phyloP scores from a whole-genome alignment of 1,284 basidiomycete species.

The Rhodotorula sp. region DNA sequence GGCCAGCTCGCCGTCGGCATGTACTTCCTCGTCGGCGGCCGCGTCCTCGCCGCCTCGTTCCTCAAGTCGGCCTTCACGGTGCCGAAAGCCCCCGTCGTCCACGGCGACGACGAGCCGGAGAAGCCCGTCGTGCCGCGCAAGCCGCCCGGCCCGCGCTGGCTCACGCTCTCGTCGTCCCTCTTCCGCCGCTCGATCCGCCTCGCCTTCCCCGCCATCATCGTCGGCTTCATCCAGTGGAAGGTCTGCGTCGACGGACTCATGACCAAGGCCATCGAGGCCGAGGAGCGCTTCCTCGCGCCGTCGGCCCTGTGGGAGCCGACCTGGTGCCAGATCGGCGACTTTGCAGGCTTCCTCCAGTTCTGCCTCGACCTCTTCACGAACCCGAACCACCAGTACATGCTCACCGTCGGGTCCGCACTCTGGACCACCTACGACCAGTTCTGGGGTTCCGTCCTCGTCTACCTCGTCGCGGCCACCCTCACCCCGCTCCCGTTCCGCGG shows the following conservation, averaged over 20 bases:
- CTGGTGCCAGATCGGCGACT: constrained; percentile 49
- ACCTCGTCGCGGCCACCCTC: constrained; percentile 49
- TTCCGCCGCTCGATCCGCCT: constrained; percentile 51
- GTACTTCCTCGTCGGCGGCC: constrained; percentile 50
- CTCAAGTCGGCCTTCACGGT: constrained; percentile 47
- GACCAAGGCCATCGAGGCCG: constrained; percentile 44
- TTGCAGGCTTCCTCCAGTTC: constrained; percentile 49
- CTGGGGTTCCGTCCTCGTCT: constrained; percentile 51
- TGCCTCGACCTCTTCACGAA: constrained; percentile 50
- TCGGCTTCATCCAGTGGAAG: constrained; percentile 50
- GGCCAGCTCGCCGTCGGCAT: constrained; percentile 48
- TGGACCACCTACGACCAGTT: constrained; percentile 52
- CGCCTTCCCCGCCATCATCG: constrained; percentile 48
- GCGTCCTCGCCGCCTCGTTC: constrained; percentile 50
- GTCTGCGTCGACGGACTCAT: constrained; percentile 47
- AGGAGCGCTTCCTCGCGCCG: constrained; percentile 44
- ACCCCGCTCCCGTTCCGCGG: constrained; percentile 47
- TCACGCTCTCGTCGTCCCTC: constrained; percentile 48
- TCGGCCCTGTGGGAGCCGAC: constrained; percentile 48
- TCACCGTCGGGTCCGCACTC: constrained; percentile 49
- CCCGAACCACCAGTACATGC: constrained; percentile 50
- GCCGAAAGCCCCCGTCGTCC: constrained; percentile 46
- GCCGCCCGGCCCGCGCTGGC: constrained; percentile 46
- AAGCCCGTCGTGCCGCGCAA: constrained; percentile 41
- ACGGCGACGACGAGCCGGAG: constrained; percentile 47